These are phyloP conservation scores for Nitzschia inconspicua DNA, from an alignment of 108 stramenopile species.

Conservation along the genomic window DNA sequence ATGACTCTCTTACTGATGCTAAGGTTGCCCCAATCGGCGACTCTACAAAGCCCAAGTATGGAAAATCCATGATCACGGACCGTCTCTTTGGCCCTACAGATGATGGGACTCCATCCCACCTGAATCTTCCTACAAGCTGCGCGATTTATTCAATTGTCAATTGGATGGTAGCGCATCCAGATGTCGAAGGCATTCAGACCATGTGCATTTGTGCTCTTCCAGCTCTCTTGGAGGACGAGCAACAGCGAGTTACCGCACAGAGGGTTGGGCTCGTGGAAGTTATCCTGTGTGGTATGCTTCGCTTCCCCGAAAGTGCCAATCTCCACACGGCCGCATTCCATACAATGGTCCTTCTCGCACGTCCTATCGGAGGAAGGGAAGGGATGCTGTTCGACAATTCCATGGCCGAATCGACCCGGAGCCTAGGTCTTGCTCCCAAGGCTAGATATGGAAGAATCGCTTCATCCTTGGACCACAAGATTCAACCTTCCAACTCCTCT, in stretches of 20 bases:
- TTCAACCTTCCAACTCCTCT: neutral
- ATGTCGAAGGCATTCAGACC: conserved; percentile 83
- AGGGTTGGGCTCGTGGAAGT: conserved; percentile 67
- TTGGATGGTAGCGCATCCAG: conserved; percentile 80
- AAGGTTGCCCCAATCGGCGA: too few species aligned
- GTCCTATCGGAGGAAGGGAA: conserved; percentile 86
- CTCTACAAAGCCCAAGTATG: conserved; percentile 35
- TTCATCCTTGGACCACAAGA: neutral
- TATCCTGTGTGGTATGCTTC: conserved; percentile 72
- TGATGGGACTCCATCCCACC: conserved; percentile 34
- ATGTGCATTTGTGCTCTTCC: conserved; percentile 76
- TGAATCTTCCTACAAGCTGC: conserved; percentile 75
- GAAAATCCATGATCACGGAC: conserved; percentile 65
- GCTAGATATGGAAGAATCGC: conserved; percentile 3
- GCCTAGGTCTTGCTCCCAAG: neutral
- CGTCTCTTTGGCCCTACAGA: conserved; percentile 60
- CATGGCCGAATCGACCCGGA: conserved; percentile 49
- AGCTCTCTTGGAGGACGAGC: conserved; percentile 71
- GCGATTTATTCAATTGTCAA: conserved; percentile 80
- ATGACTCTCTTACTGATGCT: too few species aligned
- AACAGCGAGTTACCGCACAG: conserved; percentile 67
- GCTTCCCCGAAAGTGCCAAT: conserved; percentile 61
- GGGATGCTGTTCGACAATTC: conserved; percentile 84
- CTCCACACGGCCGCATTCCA: conserved; percentile 84
- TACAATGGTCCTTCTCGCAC: conserved; percentile 82